Evolutionary conservation across 176 grass and related monocot genomes (phyloP), one percentile per base, ranked within the genome.

Genomic region (Bonia amplexicaulis): DNA sequence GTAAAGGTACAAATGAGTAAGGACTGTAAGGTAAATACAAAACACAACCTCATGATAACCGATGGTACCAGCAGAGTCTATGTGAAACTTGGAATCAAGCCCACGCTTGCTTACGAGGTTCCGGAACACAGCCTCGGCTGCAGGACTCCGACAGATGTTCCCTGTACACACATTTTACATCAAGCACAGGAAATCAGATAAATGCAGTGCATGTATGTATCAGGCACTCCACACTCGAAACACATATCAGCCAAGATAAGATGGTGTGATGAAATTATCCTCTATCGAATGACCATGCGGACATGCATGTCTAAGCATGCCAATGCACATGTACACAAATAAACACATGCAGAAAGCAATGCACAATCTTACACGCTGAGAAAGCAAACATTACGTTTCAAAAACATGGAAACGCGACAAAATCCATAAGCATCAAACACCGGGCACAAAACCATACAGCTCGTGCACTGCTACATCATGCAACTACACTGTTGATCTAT

Each of bases 71-170:
- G 96, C 96, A 14, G 96, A 98, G 41, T 98, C 93, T 68, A 98
- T 98, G 72, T 9, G 75, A 84, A 95, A 98, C 70, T 89, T 84
- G 68, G 91, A 85, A 22, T 93, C 80, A n/a, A 91, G 66, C 16
- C 89, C 91, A 63, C 93, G 80, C 85, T 93, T 98, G 69, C 63
- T 80, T 45, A 95, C 96, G 3, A 95, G 87, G 45, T 84, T 86
- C 44, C 86, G 89, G 80, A 95, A 95, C 72, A 98, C 91, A 33
- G 96, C 96, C 80, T 98, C 96, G 17, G 93, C 93, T 0, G 96
- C 93, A 35, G 96, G 93, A 84, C 96, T 98, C 59, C 96, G 90
- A 77, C 96, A 98, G 63, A 98, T 98, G 87, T 98, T 98, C 12
- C 96, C 93, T 98, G 76, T 33, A 51, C 4, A 69, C 66, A 73